A percentile compares a stretch with the other conserved stretches of the same genome.
Evolutionary conservation across 495 filamentous ascomycete genomes (phyloP).

Genomic region (Penicillium tannophilum): DNA sequence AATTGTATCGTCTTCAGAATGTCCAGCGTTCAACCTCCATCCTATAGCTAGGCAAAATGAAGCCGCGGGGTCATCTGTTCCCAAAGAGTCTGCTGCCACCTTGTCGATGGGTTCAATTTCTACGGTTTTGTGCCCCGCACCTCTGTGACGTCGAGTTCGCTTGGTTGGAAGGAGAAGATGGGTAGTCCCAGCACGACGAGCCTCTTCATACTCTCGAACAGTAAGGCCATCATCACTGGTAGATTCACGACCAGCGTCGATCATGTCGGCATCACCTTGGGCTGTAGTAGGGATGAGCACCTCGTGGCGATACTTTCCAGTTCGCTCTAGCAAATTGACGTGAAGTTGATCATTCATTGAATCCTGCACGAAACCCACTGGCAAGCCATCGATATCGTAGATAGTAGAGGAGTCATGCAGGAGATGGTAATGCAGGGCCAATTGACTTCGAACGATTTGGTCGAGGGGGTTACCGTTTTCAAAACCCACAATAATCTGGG

Average conservation of each 20-base stretch:
- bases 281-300: conserved; percentile 65
- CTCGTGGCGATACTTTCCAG: conserved; percentile 84
- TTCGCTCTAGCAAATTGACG: conserved; percentile 90
- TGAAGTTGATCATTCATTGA: conserved; percentile 83
- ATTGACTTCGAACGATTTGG: conserved; percentile 84
- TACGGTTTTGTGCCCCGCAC: conserved; percentile 48
- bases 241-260: conserved; percentile 80
- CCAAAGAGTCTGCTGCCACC: conserved; percentile 57
- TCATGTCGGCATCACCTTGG: conserved; percentile 82
- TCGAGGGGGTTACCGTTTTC: conserved; percentile 93
- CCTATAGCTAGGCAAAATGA: conserved; percentile 75
- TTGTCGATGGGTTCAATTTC: conserved; percentile 38
- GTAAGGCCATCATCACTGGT: conserved; percentile 68
- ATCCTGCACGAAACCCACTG: conserved; percentile 80
- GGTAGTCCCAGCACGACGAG: conserved; percentile 46
- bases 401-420: conserved; percentile 85
- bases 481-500: conserved; percentile 97
- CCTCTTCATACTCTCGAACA: conserved; percentile 69
- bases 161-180: conserved; percentile 44
- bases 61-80: conserved; percentile 65
- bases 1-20: conserved; percentile 65
- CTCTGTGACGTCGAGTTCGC: conserved; percentile 44
- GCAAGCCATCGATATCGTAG: conserved; percentile 82
- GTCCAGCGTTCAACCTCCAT: conserved; percentile 71
- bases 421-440: conserved; percentile 82